Conservation (phyloP, 208 protist species). For the Leishmania braziliensis region DNA sequence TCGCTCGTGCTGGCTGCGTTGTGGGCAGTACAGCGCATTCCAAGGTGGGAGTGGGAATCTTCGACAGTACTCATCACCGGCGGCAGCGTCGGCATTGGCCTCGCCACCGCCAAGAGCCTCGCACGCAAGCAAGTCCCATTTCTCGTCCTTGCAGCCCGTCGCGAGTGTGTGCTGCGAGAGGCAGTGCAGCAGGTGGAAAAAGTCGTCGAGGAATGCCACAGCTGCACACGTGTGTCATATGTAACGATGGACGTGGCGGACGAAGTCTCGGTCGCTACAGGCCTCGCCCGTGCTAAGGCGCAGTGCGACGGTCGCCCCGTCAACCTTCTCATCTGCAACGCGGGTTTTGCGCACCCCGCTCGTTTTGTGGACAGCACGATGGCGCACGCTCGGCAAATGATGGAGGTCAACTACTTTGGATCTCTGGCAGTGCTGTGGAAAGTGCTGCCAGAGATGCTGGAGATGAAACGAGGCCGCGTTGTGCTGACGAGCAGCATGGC, state of each 20-base stretch:
- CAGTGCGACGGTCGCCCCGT: slow-evolving; percentile 44
- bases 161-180: slow-evolving; percentile 53
- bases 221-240: slow-evolving; percentile 58
- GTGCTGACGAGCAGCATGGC: slow-evolving; percentile 83
- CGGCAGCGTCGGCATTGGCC: slow-evolving; percentile 85
- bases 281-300: slow-evolving; percentile 17
- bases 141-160: slow-evolving; percentile 77
- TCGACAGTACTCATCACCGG: slow-evolving; percentile 82
- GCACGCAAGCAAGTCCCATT: slow-evolving; percentile 41
- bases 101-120: slow-evolving; percentile 69
- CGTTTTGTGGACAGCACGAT: slow-evolving; percentile 80
- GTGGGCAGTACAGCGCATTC: slow-evolving; percentile 66
- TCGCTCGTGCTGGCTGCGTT: slow-evolving; percentile 27
- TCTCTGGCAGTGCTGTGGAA: slow-evolving; percentile 67
- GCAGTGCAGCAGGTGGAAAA: slow-evolving; percentile 52
- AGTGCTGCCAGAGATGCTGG: slow-evolving; percentile 80
- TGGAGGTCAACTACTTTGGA: slow-evolving; percentile 93
- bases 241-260: slow-evolving; percentile 82
- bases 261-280: slow-evolving; percentile 57
- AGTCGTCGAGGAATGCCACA: slow-evolving; percentile 21
- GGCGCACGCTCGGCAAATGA: slow-evolving; percentile 61
- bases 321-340: slow-evolving; percentile 84
- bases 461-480: slow-evolving; percentile 54
- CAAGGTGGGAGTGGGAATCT: slow-evolving; percentile 48
- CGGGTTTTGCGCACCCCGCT: slow-evolving; percentile 78